Base-by-base conservation (phyloP, 2,329 filamentous ascomycete species). In the Penicillium sp. region DNA sequence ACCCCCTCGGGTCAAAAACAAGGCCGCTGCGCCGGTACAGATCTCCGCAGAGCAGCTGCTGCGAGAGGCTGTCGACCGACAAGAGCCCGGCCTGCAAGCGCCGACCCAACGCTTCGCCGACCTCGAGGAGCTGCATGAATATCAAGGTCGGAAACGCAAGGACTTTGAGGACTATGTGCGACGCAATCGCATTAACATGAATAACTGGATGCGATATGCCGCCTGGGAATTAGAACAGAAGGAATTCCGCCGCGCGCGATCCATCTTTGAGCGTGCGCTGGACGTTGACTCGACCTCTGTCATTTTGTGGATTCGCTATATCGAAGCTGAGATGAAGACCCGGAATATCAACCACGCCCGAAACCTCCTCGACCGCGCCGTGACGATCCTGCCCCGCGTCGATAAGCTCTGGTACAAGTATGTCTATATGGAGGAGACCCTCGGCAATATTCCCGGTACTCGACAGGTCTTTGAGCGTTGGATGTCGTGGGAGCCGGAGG, bases 381-480 rank as follows among this genome's bases (percentile, higher is more conserved):
- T 97, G 46, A 91, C 91, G 1, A 90, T 95, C 49, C 78, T 97
- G 32, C 94, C 94, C 4, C 82, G 94, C 51, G 84, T 97, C 33
- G 91, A 97, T 71, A 97, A 97, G 80, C 78, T 99, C 27, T 99
- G 94, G 94, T 99, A 96, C 79, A 97, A 97, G 72, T 99, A 97
- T 78, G 91, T 96, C 21, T 96, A 96, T 71, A 95, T 96, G 88
- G 93, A 97, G 77, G 94, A 99, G 81, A 97, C 93, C 75, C 82
- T 99, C 48, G 91, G 91, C 6, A 97, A 99, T 66, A 87, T 99
- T 42, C 86, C 92, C 3, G 94, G 93, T 29, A 95, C 91, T 2
- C 81, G 94, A 52, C 90, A 96, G 64, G 90, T 97, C 0, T 99
- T 97, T 69, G 94, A 99, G 76, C 83, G 94, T 39, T 99, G 94